phyloP scores from a whole-genome alignment of 805 yeast species.

The Saccharomyces kudriavzevii region DNA sequence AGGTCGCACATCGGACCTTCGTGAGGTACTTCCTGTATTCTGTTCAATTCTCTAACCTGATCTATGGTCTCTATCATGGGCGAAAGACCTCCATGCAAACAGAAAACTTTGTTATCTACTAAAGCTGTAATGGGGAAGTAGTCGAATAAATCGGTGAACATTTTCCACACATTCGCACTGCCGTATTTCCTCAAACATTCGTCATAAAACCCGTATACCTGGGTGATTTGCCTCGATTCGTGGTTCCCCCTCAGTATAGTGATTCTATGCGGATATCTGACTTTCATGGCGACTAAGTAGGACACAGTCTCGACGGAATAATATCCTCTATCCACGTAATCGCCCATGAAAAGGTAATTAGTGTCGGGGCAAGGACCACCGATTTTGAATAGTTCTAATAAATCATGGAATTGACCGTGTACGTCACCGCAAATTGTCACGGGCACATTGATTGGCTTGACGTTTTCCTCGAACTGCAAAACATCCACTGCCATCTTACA shows the following conservation, averaged over 20 bases:
- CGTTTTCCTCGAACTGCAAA: conserved; percentile 84
- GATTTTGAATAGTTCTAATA: conserved; percentile 85
- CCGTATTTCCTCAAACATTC: conserved; percentile 93
- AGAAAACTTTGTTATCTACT: conserved; percentile 83
- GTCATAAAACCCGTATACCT: conserved; percentile 92
- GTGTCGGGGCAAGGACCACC: conserved; percentile 94
- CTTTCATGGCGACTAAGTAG: conserved; percentile 83
- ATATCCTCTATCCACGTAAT: conserved; percentile 76
- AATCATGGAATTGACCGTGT: conserved; percentile 93
- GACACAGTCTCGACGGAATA: conserved; percentile 89
- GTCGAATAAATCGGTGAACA: conserved; percentile 85
- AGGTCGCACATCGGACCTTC: conserved; percentile 97
- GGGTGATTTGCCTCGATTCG: conserved; percentile 92
- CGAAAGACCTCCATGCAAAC: conserved; percentile 90
- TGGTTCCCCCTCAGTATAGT: conserved; percentile 92
- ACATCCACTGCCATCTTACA: conserved; percentile 91
- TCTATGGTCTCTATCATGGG: conserved; percentile 92
- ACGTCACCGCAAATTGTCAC: conserved; percentile 97
- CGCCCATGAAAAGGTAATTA: conserved; percentile 83
- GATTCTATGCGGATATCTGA: conserved; percentile 83
- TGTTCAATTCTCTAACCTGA: conserved; percentile 81
- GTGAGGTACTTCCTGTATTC: conserved; percentile 94
- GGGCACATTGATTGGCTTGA: conserved; percentile 90
- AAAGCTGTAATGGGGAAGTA: conserved; percentile 90
- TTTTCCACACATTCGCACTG: conserved; percentile 86